Evolutionary conservation across 1,139 yeast genomes (phyloP).

Genomic region (Kazachstania sp.): DNA sequence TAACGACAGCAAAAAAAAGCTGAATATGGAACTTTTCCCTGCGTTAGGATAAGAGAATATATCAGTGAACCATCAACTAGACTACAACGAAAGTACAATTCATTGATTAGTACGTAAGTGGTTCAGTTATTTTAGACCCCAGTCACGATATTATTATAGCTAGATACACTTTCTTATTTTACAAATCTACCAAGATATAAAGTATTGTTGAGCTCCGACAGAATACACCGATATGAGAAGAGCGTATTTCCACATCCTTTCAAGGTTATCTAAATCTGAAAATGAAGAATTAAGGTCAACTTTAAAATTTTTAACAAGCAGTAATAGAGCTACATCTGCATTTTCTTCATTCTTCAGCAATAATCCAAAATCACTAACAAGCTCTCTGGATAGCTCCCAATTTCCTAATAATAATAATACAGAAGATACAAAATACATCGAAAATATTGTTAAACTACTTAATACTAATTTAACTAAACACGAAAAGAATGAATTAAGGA

Average conservation of each 20-base stretch:
- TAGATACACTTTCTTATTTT: too few species aligned
- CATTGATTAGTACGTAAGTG: too few species aligned
- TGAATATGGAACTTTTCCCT: neutral
- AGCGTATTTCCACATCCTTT: slow-evolving; percentile 14
- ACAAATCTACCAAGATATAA: too few species aligned
- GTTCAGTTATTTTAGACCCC: too few species aligned
- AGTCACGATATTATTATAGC: too few species aligned
- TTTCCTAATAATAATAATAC: neutral
- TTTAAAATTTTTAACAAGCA: slow-evolving; percentile 20
- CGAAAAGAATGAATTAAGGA: slow-evolving; percentile 14
- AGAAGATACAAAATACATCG: slow-evolving; percentile 18
- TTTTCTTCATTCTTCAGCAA: slow-evolving; percentile 9
- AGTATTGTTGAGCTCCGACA: too few species aligned
- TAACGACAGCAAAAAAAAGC: too few species aligned
- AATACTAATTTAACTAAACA: slow-evolving; percentile 25
- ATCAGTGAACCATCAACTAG: too few species aligned
- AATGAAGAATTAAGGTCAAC: slow-evolving; percentile 20
- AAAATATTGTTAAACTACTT: slow-evolving; percentile 21
- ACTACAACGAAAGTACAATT: too few species aligned
- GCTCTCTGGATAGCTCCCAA: neutral
- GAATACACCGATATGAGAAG: slow-evolving; percentile 11
- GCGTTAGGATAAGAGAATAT: too few species aligned
- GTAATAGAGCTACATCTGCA: slow-evolving; percentile 7
- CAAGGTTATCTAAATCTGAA: slow-evolving; percentile 11
- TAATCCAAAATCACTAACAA: neutral